Evolutionary conservation across 139 green algal genomes (phyloP), one percentile per base, ranked within the genome.

Genomic region (Spirogloea muscicola): DNA sequence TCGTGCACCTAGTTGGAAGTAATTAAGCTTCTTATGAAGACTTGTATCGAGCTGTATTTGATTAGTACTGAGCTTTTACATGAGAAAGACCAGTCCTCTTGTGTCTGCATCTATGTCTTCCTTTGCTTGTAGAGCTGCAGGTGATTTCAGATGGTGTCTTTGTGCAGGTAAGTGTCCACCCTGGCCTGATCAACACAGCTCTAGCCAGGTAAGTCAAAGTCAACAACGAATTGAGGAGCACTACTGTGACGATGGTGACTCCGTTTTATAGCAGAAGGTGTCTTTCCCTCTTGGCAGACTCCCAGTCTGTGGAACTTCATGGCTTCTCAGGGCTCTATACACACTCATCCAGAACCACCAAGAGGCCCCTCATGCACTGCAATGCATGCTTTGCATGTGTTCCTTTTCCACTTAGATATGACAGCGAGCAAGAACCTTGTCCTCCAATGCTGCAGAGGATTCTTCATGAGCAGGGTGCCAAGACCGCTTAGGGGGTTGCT

Each of bases 81-180:
- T 64, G 55, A 10, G 13, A 64, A n/a, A n/a, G n/a, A n/a, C n/a
- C n/a, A n/a, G n/a, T n/a, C n/a, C n/a, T n/a, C n/a, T n/a, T n/a
- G n/a, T n/a, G n/a, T n/a, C n/a, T n/a, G n/a, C n/a, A n/a, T n/a
- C n/a, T n/a, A n/a, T n/a, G n/a, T n/a, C n/a, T n/a, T n/a, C n/a
- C n/a, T n/a, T n/a, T n/a, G n/a, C 59, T 68, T 57, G 37, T 68
- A 18, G 59, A 10, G 55, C 21, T 68, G 59, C 7, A 68, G 7
- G 6, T 18, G 7, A 58, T 68, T 58, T 58, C 6, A 21, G 7
- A 25, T 58, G 55, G 46, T 13, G 61, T n/a, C 10, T 71, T 9
- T 72, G 18, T 76, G 52, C 68, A 76, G 63, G 68, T 76, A 7
- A 76, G 68, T 36, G 68, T 76, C 4, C 68, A 76, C 7, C 68